phyloP scores from a whole-genome alignment of 208 protist species.

The Acanthamoeba triangularis region DNA sequence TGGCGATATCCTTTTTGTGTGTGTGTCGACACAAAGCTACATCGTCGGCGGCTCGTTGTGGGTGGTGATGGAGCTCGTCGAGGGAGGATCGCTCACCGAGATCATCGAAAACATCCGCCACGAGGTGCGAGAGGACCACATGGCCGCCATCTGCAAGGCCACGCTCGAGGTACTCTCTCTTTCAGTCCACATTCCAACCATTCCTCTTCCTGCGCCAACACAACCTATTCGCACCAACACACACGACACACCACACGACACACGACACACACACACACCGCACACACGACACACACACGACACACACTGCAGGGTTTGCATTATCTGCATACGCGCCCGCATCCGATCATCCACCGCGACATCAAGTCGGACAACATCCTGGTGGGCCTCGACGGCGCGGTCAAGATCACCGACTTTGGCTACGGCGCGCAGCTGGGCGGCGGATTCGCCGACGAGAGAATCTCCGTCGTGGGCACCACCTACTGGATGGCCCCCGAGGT shows the following conservation, averaged over 20 bases:
- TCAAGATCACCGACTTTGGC: constrained; percentile 89
- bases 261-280: no score
- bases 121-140: constrained; percentile 58
- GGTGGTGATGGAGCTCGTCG: constrained; percentile 75
- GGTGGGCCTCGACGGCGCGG: background rate
- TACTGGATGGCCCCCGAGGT: constrained; percentile 90
- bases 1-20: background rate
- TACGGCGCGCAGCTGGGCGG: constrained; percentile 90
- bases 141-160: constrained; percentile 70
- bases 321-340: background rate
- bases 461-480: constrained; percentile 91
- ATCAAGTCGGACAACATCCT: constrained; percentile 57
- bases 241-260: no score
- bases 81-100: constrained; percentile 69
- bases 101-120: constrained; percentile 15
- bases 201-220: no score
- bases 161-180: constrained; percentile 8
- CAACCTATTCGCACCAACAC: no score
- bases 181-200: background rate
- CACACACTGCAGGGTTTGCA: background rate
- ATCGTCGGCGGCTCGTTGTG: constrained; percentile 28
- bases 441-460: constrained; percentile 82
- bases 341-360: constrained; percentile 42
- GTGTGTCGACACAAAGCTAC: background rate
- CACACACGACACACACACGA: no score